phyloP scores from a whole-genome alignment of 1,284 basidiomycete genomes.

The Farysia itapuensis region DNA sequence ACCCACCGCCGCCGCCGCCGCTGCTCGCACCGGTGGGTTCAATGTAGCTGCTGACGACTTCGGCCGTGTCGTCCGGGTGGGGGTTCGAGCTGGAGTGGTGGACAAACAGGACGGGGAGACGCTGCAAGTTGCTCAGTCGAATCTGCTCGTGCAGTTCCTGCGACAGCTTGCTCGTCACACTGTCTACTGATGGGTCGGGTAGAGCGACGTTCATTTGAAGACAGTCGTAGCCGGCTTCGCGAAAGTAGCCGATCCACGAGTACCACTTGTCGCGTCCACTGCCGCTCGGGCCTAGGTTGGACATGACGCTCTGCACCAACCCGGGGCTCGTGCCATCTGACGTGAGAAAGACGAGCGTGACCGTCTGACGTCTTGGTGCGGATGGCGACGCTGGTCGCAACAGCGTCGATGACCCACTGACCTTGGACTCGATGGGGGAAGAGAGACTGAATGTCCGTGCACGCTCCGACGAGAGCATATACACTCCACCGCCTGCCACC shows the following conservation, averaged over 20 bases:
- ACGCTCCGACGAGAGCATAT: background rate
- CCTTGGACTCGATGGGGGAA: constrained; percentile 10
- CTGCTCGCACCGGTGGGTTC: constrained; percentile 1
- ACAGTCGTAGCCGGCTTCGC: constrained; percentile 37
- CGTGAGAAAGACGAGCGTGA: constrained; percentile 26
- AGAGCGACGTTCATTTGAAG: constrained; percentile 32
- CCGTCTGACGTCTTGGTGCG: constrained; percentile 20
- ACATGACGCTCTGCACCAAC: constrained; percentile 14
- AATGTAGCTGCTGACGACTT: constrained; percentile 24
- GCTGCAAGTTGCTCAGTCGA: constrained; percentile 23
- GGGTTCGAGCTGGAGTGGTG: constrained; percentile 7
- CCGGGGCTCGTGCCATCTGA: constrained; percentile 3
- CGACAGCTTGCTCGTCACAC: constrained; percentile 1
- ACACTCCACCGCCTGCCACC: constrained; percentile 14
- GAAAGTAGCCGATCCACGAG: constrained; percentile 35
- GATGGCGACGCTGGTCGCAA: constrained; percentile 21
- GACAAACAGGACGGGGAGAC: constrained; percentile 34
- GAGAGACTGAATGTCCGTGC: constrained; percentile 7
- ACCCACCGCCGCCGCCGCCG: constrained; percentile 2
- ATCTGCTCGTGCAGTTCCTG: constrained; percentile 33
- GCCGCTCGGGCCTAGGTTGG: constrained; percentile 7
- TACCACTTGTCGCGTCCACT: constrained; percentile 22
- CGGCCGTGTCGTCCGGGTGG: background rate
- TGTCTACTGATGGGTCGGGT: background rate
- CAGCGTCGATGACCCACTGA: constrained; percentile 11